Evolutionary conservation across 805 yeast genomes (phyloP).

Genomic region (Metschnikowia hibisci): DNA sequence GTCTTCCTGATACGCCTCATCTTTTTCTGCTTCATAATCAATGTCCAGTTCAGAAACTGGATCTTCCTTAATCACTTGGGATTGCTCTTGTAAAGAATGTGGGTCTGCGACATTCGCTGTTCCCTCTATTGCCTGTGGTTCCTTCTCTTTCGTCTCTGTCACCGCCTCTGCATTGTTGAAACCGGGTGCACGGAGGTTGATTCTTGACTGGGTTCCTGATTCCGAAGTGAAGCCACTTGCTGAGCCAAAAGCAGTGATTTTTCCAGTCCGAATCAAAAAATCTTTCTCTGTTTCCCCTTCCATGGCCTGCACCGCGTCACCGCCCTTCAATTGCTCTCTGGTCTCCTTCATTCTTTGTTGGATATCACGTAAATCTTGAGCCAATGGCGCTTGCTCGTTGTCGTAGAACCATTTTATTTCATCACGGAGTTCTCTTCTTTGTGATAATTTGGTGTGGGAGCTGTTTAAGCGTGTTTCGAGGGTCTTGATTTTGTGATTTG

Average conservation of each 20-base stretch:
- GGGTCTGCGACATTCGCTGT: background rate
- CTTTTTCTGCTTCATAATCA: background rate
- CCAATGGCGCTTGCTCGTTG: constrained; percentile 50
- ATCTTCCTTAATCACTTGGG: background rate
- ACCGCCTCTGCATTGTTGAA: constrained; percentile 19
- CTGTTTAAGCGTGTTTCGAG: constrained; percentile 47
- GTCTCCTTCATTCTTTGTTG: constrained; percentile 31
- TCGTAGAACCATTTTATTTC: constrained; percentile 51
- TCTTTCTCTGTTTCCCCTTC: constrained; percentile 75
- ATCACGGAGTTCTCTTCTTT: constrained; percentile 47
- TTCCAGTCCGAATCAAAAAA: constrained; percentile 80
- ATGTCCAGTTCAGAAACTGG: background rate
- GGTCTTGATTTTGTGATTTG: constrained; percentile 39
- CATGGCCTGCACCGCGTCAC: constrained; percentile 7
- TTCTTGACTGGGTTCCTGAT: constrained; percentile 31
- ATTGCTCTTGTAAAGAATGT: background rate
- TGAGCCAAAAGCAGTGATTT: constrained; percentile 89
- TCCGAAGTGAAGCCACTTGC: constrained; percentile 47
- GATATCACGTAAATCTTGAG: constrained; percentile 59
- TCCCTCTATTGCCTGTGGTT: background rate
- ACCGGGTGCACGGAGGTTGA: constrained; percentile 49
- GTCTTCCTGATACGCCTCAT: background rate
- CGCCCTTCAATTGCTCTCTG: constrained; percentile 38
- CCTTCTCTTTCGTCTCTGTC: background rate
- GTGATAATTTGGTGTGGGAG: constrained; percentile 62